These are phyloP conservation scores for Hypomontagnella submonticulosa DNA, from an alignment of 495 filamentous ascomycete species.

Conservation along the genomic window DNA sequence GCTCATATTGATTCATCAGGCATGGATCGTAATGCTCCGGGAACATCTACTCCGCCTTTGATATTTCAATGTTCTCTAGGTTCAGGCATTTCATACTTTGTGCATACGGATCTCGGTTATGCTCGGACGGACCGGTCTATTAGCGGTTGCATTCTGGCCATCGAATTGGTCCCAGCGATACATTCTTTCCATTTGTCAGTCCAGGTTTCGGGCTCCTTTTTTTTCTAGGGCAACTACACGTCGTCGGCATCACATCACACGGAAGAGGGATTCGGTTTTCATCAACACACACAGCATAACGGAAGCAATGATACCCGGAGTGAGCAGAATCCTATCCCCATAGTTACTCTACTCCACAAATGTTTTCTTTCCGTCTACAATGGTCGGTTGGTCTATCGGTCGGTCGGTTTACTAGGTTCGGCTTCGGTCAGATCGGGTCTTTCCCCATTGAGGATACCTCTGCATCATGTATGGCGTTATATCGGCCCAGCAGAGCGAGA, in stretches of 20 bases:
- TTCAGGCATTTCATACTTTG: constrained; percentile 2
- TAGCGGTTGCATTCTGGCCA: constrained; percentile 18
- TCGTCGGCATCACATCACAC: constrained; percentile 31
- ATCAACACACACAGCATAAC: constrained; percentile 49
- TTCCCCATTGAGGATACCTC: constrained; percentile 32
- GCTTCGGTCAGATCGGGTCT: constrained; percentile 33
- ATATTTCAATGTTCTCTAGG: constrained; percentile 4
- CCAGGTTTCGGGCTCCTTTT: constrained; percentile 10
- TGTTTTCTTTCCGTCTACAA: constrained; percentile 32
- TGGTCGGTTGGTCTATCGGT: constrained; percentile 14
- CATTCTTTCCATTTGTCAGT: constrained; percentile 34
- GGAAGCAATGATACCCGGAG: constrained; percentile 56
- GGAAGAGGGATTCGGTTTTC: constrained; percentile 33
- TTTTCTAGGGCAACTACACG: constrained; percentile 23
- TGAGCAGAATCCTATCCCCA: constrained; percentile 40
- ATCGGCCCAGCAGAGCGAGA: constrained; percentile 26
- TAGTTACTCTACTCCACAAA: constrained; percentile 51
- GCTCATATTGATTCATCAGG: constrained; percentile 16
- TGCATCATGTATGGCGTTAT: constrained; percentile 39
- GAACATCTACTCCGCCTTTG: not conserved
- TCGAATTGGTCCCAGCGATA: constrained; percentile 28
- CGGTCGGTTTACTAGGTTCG: constrained; percentile 24
- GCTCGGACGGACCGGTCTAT: constrained; percentile 19
- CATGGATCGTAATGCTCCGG: constrained; percentile 19
- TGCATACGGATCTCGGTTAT: constrained; percentile 26